These are phyloP conservation scores for Apophysomyces ossiformis DNA, from an alignment of 371 early-diverging fungal genomes.

Conservation along the genomic window DNA sequence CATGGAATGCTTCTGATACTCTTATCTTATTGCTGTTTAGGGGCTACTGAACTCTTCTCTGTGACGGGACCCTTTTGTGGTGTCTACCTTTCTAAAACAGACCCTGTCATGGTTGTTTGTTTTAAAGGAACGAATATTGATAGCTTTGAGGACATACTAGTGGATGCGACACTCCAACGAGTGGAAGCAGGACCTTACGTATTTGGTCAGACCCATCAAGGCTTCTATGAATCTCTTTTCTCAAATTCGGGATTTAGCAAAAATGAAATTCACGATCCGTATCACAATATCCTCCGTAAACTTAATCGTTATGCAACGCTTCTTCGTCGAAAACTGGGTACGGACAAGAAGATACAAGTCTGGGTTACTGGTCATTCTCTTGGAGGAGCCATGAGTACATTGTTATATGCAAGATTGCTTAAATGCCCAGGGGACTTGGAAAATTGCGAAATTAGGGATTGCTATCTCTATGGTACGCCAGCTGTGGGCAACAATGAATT, in stretches of 20 bases:
- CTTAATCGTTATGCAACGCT: constrained; percentile 32
- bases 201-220: constrained; percentile 38
- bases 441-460: constrained; percentile 30
- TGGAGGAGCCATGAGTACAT: constrained; percentile 42
- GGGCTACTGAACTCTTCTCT: constrained; percentile 47
- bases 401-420: constrained; percentile 45
- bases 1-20: background rate
- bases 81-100: constrained; percentile 42
- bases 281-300: constrained; percentile 38
- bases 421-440: constrained; percentile 26
- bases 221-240: constrained; percentile 35
- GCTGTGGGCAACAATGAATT: constrained; percentile 44
- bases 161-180: constrained; percentile 36
- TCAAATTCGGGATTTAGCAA: constrained; percentile 11
- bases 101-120: constrained; percentile 40
- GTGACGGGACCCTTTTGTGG: constrained; percentile 50
- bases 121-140: constrained; percentile 45
- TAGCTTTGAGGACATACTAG: constrained; percentile 34
- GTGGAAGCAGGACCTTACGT: constrained; percentile 30
- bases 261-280: constrained; percentile 40
- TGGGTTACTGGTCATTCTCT: constrained; percentile 57
- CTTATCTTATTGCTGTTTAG: constrained; percentile 16
- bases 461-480: constrained; percentile 44
- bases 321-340: constrained; percentile 4
- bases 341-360: constrained; percentile 32